phyloP scores from a whole-genome alignment of 2,329 filamentous ascomycete genomes.

The Fonsecaea nubica region DNA sequence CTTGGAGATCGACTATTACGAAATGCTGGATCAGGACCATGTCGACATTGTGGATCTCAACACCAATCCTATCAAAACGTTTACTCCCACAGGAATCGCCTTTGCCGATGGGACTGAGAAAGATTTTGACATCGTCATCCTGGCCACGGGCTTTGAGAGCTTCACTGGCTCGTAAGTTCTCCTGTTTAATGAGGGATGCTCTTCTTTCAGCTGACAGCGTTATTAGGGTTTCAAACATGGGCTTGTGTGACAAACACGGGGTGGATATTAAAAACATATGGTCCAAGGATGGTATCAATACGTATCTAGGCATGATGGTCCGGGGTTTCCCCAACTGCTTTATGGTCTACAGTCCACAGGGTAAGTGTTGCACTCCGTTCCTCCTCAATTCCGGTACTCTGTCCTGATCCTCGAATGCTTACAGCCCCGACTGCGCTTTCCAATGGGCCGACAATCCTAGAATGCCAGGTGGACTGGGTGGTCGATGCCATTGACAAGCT shows the following conservation, averaged over 20 bases:
- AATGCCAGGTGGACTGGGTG: too few species aligned
- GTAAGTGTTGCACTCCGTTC: conserved; percentile 24
- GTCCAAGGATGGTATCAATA: conserved; percentile 44
- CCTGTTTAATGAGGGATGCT: neutral
- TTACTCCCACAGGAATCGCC: conserved; percentile 29
- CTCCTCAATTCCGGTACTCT: too few species aligned
- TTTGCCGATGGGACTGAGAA: conserved; percentile 25
- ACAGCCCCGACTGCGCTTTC: conserved; percentile 40
- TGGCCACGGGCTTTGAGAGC: conserved; percentile 55
- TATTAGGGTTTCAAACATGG: conserved; percentile 48
- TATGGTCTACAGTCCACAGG: conserved; percentile 62
- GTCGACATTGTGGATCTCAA: conserved; percentile 57
- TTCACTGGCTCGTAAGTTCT: conserved; percentile 44
- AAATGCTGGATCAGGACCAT: conserved; percentile 55
- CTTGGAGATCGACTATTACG: conserved; percentile 60
- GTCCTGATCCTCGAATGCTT: too few species aligned
- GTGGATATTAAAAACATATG: conserved; percentile 48
- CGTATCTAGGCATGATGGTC: conserved; percentile 53
- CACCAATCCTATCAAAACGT: conserved; percentile 42
- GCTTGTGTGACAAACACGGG: conserved; percentile 46
- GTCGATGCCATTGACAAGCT: too few species aligned
- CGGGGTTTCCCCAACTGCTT: conserved; percentile 57
- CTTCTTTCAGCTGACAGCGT: neutral
- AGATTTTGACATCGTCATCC: conserved; percentile 51
- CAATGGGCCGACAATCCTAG: conserved; percentile 28